These are phyloP conservation scores for Pisolithus thermaeus DNA, from an alignment of 1,284 basidiomycete genomes.

Conservation along the genomic window DNA sequence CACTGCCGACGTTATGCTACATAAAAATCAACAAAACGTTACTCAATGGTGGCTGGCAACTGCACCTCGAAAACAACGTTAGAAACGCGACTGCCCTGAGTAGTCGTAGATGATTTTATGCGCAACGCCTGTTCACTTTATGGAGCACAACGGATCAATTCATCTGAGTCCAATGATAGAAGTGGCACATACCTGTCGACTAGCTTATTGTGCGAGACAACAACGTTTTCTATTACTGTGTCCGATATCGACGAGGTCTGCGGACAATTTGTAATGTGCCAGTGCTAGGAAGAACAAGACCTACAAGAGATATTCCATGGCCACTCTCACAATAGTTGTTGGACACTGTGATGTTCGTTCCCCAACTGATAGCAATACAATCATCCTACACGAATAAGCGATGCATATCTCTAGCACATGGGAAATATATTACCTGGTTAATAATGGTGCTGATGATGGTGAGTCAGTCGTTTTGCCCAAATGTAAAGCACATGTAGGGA, in stretches of 20 bases:
- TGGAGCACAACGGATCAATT: constrained; percentile 3
- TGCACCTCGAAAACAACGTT: constrained; percentile 37
- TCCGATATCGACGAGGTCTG: constrained; percentile 49
- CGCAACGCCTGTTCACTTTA: constrained; percentile 38
- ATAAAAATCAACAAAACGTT: not conserved
- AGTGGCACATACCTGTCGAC: constrained; percentile 31
- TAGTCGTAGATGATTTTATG: constrained; percentile 39
- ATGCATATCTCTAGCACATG: not conserved
- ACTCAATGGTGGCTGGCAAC: not conserved
- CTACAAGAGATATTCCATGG: constrained; percentile 52
- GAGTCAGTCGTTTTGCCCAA: not conserved
- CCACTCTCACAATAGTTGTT: constrained; percentile 50
- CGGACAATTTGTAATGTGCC: not conserved
- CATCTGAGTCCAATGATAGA: not conserved
- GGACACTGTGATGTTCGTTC: constrained; percentile 49
- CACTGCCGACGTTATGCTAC: constrained; percentile 39
- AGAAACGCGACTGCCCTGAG: constrained; percentile 35
- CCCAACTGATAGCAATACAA: constrained; percentile 57
- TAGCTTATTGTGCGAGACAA: constrained; percentile 44
- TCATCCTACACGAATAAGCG: constrained; percentile 41
- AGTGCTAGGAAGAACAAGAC: not conserved
- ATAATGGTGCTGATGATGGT: constrained; percentile 13
- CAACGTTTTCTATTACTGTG: constrained; percentile 41
- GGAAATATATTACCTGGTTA: constrained; percentile 24
- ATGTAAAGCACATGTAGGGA: too few relatives aligned